Base-by-base conservation (phyloP, 2,329 filamentous ascomycete species). In the Phaeosphaeria sp. region DNA sequence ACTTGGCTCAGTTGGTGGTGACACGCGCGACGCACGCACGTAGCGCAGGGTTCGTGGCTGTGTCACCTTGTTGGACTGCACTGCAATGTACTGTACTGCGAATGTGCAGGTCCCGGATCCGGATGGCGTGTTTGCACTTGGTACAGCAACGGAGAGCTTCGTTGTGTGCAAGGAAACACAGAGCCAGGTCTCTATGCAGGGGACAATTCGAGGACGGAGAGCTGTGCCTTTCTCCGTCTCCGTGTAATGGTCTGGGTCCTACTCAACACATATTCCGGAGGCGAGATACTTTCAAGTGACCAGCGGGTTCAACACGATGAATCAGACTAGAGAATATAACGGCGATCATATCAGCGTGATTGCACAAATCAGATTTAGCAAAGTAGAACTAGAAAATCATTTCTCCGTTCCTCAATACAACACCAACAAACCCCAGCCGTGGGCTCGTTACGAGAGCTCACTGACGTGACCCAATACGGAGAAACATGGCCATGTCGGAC, bases 401-500 rank as follows among this genome's bases (percentile, higher is more conserved):
- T 36, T 15, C 30, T 36, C 30, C 30, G 30, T 15, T 36, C 30
- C 30, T 36, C 30, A 36, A 36, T 13, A 36, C 30, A 36, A 15
- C 30, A 36, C 30, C 30, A 36, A 6, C 30, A 7, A 36, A 13
- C 6, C 30, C 7, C 30, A 13, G 11, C 30, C 30, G 6, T 15
- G 30, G 13, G 13, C 30, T 36, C 30, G 30, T 9, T 36, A 36
- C 13, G 30, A 13, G 30, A 36, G 30, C 30, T 36, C 30, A 36
- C 30, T 36, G 30, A 36, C 13, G 30, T 13, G 30, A 36, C 30
- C 30, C 30, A 36, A 36, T 6, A 36, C 30, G 30, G 30, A 36
- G 30, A 36, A 36, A 36, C 30, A 36, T 36, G 30, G 13, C 30
- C n/a, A 43, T 50, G 52, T 54, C 36, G 52, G 52, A 43, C 46